Percentiles rank a stretch among this genome's conserved stretches.
Conservation (phyloP, 225 moss, liverwort and hornwort genomes). For the Physcomitrium patens region DNA sequence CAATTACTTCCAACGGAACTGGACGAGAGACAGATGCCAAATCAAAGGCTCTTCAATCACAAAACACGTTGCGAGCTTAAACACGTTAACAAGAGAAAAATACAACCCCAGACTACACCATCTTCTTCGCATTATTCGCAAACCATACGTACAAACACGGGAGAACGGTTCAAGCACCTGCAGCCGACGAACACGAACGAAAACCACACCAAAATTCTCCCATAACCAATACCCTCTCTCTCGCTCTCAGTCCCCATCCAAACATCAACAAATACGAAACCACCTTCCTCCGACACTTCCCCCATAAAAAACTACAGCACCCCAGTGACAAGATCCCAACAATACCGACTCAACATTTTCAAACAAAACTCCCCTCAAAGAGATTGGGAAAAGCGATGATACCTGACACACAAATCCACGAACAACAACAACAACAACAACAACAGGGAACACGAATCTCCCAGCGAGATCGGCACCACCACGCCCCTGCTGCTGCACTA, state of each 20-base stretch:
- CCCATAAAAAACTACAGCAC: neutral
- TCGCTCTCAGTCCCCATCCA: neutral
- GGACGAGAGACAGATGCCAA: no score
- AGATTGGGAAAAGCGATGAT: neutral
- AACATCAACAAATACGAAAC: neutral
- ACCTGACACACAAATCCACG: conserved; percentile 26
- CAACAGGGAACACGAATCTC: conserved; percentile 13
- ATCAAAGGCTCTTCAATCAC: no score
- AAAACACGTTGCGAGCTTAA: no score
- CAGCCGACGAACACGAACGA: neutral
- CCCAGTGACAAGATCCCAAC: neutral
- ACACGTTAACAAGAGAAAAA: neutral
- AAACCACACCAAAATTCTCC: neutral
- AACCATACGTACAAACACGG: neutral
- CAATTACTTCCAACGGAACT: no score
- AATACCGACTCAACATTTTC: neutral
- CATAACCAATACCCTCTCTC: no score
- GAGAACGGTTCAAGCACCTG: neutral
- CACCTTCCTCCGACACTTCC: neutral
- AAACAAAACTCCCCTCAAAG: no score
- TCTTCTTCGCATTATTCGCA: neutral
- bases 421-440: no score
- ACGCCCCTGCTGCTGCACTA: no score
- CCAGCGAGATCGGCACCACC: neutral
- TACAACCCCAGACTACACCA: no score